Conservation (phyloP, 768 basidiomycete genomes). For the Podaxis sp. region DNA sequence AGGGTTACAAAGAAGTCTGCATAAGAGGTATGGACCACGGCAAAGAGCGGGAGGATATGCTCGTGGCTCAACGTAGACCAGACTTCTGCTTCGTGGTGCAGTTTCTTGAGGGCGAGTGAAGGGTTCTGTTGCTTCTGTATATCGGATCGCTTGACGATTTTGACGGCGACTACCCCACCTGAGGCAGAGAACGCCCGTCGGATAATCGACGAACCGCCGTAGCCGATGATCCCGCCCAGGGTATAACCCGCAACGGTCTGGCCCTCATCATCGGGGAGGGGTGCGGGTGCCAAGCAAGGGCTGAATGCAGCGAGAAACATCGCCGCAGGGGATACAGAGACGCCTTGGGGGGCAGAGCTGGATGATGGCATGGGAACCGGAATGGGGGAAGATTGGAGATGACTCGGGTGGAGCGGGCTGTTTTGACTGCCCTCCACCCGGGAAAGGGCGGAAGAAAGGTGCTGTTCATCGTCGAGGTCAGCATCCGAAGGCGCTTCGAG, state of each 20-base stretch:
- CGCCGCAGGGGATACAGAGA: conserved; percentile 65
- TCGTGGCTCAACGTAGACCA: conserved; percentile 83
- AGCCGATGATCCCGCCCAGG: conserved; percentile 73
- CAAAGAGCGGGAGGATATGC: conserved; percentile 84
- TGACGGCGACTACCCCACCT: conserved; percentile 75
- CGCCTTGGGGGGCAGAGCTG: conserved; percentile 7
- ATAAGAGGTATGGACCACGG: conserved; percentile 52
- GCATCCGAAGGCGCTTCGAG: conserved; percentile 12
- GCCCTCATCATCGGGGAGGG: conserved; percentile 65
- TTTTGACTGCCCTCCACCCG: conserved; percentile 13
- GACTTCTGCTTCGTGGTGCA: conserved; percentile 68
- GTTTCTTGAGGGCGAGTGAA: conserved; percentile 46
- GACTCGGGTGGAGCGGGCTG: conserved; percentile 8
- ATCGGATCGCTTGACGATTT: conserved; percentile 70
- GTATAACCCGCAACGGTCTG: conserved; percentile 68
- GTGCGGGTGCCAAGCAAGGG: conserved; percentile 28
- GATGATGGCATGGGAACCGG: conserved; percentile 16
- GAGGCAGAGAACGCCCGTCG: conserved; percentile 64
- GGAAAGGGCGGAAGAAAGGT: conserved; percentile 22
- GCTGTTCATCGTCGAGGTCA: conserved; percentile 25
- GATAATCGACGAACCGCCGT: conserved; percentile 82
- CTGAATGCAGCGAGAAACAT: conserved; percentile 71
- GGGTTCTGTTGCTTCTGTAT: conserved; percentile 52
- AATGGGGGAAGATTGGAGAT: conserved; percentile 36
- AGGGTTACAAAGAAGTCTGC: conserved; percentile 83